phyloP scores from a whole-genome alignment of 768 basidiomycete genomes.

The Leccinum subgranulosum region DNA sequence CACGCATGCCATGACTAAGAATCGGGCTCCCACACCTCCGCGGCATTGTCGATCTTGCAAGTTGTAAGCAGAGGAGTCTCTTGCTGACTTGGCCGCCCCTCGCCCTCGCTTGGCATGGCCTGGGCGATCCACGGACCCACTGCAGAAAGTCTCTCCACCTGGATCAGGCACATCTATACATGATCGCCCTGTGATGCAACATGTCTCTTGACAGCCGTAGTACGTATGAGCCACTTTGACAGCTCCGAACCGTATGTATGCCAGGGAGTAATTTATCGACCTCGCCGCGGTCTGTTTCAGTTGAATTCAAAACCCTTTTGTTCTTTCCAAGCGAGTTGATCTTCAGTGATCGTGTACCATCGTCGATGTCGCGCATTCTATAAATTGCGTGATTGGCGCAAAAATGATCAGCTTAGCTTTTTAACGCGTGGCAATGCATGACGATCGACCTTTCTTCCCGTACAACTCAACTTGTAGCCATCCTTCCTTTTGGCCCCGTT shows the following conservation, averaged over 20 bases:
- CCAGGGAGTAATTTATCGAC: background rate
- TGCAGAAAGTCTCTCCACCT: too few relatives aligned
- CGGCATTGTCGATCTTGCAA: slow-evolving; percentile 5
- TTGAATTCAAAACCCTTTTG: background rate
- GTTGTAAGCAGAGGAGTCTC: too few relatives aligned
- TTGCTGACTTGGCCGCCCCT: too few relatives aligned
- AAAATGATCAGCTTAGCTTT: background rate
- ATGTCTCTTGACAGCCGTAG: background rate
- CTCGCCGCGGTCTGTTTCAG: background rate
- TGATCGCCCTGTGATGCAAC: background rate
- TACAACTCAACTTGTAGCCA: background rate
- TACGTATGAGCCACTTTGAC: background rate
- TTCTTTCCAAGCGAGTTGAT: background rate
- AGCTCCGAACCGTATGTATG: background rate
- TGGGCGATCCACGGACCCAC: too few relatives aligned
- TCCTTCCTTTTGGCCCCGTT: background rate
- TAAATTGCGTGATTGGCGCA: background rate
- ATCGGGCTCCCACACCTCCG: slow-evolving; percentile 5
- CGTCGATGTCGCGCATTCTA: background rate
- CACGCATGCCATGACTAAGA: background rate
- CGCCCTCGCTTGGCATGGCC: background rate
- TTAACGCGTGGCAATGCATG: background rate
- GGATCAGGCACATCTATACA: background rate
- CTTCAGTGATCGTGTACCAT: too few relatives aligned
- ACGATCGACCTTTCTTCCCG: background rate